These are phyloP conservation scores for Hydnomerulius pinastri DNA, from an alignment of 768 basidiomycete species.

Conservation along the genomic window DNA sequence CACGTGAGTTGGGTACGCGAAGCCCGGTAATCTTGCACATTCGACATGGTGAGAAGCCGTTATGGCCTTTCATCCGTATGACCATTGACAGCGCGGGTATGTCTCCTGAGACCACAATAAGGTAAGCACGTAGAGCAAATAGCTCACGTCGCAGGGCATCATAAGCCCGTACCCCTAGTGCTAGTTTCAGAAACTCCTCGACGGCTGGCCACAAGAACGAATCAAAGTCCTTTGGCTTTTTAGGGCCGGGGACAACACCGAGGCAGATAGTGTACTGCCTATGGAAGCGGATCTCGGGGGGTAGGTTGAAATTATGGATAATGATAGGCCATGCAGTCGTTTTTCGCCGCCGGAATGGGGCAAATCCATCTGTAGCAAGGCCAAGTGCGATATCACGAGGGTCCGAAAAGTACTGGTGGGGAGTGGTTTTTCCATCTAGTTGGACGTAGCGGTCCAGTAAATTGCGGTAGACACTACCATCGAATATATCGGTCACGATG, in stretches of 20 bases:
- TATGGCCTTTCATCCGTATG: slow-evolving; percentile 38
- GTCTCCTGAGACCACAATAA: slow-evolving; percentile 33
- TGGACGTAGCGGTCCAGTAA: too few relatives aligned
- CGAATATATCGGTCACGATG: too few relatives aligned
- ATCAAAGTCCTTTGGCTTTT: slow-evolving; percentile 33
- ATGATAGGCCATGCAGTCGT: too few relatives aligned
- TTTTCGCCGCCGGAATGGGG: too few relatives aligned
- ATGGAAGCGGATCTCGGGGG: too few relatives aligned
- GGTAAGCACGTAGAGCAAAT: slow-evolving; percentile 19
- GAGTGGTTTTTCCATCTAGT: too few relatives aligned
- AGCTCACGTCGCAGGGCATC: background rate
- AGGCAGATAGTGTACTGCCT: slow-evolving; percentile 29
- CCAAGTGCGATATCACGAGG: too few relatives aligned
- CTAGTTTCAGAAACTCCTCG: slow-evolving; percentile 14
- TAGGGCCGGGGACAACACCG: slow-evolving; percentile 34
- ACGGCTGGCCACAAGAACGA: slow-evolving; percentile 33
- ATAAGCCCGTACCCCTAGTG: slow-evolving; percentile 8
- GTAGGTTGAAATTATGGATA: too few relatives aligned
- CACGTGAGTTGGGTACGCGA: too few relatives aligned
- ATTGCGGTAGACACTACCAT: too few relatives aligned
- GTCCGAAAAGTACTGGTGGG: too few relatives aligned
- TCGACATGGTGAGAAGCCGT: slow-evolving; percentile 34
- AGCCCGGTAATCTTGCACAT: slow-evolving; percentile 33
- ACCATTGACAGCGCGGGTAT: slow-evolving; percentile 33
- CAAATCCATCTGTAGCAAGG: too few relatives aligned